Base-by-base conservation (phyloP, 2,329 filamentous ascomycete genomes). In the Diplocarpon rosae region DNA sequence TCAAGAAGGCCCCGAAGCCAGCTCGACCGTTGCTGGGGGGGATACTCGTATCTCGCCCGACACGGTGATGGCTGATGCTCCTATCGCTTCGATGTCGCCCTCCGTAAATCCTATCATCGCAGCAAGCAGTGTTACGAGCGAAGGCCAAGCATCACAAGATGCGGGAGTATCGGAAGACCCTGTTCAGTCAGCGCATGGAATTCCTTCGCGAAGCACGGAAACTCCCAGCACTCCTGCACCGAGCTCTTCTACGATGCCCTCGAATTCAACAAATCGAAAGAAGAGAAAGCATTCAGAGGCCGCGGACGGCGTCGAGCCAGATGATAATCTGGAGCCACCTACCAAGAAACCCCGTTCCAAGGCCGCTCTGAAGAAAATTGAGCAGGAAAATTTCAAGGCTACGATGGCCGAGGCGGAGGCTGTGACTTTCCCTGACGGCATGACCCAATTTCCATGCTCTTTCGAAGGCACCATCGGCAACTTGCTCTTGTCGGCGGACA, bases 401-500 rank as follows among this genome's bases (percentile, higher is more conserved):
- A 17, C 7, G 5, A 15, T 16, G 9, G n/a, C 15, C 14, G 33
- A 44, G 29, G 51, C 45, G 40, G 50, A 52, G 28, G 24, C 42
- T n/a, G 24, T 54, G 9, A 11, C 38, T 2, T 32, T 56, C 36
- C 38, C 52, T 10, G 48, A 51, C 27, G 45, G 40, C 13, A 37
- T 43, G 8, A 35, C 42, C n/a, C 48, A 50, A 28, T 47, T 61
- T 17, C 17, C 53, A 24, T 54, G 52, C 33, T 39, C 51, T 17
- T 56, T 53, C 17, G 40, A 57, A 20, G 42, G 45, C 9, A 17
- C 34, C 20, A 45, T 50, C 11, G 59, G 59, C 12, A 60, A 59
- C 32, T 40, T 62, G 6, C 27, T 59, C 17, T 37, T 61, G 2
- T 55, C 56, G 14, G 14, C 37, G 32, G 55, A 60, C 35, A 56